phyloP scores from a whole-genome alignment of 768 basidiomycete genomes.

The Glaciozyma antarctica region DNA sequence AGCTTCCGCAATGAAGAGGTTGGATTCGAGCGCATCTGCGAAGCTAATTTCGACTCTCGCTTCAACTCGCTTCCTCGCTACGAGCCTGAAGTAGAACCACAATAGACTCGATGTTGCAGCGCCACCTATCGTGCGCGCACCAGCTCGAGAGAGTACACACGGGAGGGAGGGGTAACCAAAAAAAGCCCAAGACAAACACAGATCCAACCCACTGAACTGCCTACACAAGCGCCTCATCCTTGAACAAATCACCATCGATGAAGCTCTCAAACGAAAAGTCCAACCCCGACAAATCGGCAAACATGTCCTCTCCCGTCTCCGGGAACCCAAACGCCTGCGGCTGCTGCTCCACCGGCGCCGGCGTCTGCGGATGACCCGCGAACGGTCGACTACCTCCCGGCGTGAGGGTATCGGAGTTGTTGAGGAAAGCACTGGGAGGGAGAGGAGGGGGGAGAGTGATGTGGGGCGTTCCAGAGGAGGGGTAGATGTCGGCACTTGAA shows the following conservation, averaged over 20 bases:
- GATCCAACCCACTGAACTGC: neutral
- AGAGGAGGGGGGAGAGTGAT: neutral
- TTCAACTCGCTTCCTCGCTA: too few relatives aligned
- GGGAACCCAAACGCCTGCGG: conserved; percentile 2
- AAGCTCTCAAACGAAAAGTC: conserved; percentile 20
- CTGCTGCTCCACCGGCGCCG: neutral
- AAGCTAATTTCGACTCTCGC: too few relatives aligned
- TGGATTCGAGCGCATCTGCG: too few relatives aligned
- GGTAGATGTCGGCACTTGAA: neutral
- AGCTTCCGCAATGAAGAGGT: neutral
- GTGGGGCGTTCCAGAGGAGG: neutral
- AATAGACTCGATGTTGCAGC: too few relatives aligned
- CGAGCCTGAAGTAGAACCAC: too few relatives aligned
- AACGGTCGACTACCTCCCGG: conserved; percentile 14
- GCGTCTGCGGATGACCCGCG: conserved; percentile 12
- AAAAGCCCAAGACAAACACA: neutral
- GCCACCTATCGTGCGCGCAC: too few relatives aligned
- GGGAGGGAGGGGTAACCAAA: too few relatives aligned
- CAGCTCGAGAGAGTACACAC: too few relatives aligned
- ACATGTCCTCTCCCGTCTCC: conserved; percentile 8
- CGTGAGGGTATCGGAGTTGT: neutral
- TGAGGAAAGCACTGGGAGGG: conserved; percentile 3
- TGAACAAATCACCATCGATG: conserved; percentile 26
- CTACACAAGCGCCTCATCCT: conserved; percentile 5
- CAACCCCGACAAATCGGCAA: conserved; percentile 5